These are phyloP conservation scores for Tothia fuscella DNA, from an alignment of 2,329 filamentous ascomycete genomes.

Conservation along the genomic window DNA sequence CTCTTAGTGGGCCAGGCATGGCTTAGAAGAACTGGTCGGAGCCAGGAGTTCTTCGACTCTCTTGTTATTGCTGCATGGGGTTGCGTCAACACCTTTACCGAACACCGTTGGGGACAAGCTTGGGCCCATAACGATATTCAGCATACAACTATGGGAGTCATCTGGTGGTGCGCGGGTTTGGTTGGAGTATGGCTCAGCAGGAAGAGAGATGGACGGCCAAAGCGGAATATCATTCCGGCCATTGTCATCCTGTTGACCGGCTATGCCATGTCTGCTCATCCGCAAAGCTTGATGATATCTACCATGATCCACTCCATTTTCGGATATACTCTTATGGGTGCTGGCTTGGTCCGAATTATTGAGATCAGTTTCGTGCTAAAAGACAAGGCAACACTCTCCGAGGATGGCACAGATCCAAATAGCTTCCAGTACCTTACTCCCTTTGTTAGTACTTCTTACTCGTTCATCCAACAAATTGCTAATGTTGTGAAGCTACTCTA, in stretches of 20 bases:
- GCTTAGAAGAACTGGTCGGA: conserved; percentile 69
- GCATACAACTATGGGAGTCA: conserved; percentile 97
- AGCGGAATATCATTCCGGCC: conserved; percentile 84
- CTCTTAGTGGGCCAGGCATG: conserved; percentile 81
- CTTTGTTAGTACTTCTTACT: conserved; percentile 44
- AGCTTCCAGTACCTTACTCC: conserved; percentile 61
- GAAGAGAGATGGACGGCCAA: conserved; percentile 70
- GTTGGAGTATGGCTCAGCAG: conserved; percentile 85
- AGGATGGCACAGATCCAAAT: conserved; percentile 58
- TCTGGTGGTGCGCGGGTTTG: conserved; percentile 94
- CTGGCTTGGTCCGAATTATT: conserved; percentile 70
- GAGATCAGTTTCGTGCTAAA: conserved; percentile 81
- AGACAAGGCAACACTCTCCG: conserved; percentile 53
- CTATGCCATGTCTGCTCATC: conserved; percentile 89
- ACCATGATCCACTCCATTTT: conserved; percentile 83
- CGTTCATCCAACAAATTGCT: neutral
- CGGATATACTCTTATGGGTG: conserved; percentile 90
- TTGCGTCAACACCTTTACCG: conserved; percentile 95
- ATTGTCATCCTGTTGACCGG: conserved; percentile 88
- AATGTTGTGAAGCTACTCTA: conserved; percentile 56
- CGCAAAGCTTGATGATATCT: conserved; percentile 71
- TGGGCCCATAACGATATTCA: conserved; percentile 95
- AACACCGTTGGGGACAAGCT: conserved; percentile 79
- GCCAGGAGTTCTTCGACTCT: conserved; percentile 95
- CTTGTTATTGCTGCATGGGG: conserved; percentile 87